phyloP scores from a whole-genome alignment of 2,329 filamentous ascomycete species.

The Neopestalotiopsis rosae region DNA sequence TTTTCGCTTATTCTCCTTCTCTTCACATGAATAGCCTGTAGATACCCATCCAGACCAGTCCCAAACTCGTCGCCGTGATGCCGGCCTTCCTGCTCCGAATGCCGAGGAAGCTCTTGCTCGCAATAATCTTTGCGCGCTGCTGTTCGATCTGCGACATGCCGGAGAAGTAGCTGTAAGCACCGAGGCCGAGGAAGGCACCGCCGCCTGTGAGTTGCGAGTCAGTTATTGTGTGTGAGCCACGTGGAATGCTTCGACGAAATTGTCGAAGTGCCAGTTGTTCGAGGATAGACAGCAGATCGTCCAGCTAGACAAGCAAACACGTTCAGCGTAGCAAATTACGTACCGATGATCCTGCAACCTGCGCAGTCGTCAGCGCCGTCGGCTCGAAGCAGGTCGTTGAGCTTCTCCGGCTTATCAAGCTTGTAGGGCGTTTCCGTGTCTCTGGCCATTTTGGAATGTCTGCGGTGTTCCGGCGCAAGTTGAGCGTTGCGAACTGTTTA shows the following conservation, averaged over 20 bases:
- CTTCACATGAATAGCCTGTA: constrained; percentile 67
- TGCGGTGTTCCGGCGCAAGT: constrained; percentile 13
- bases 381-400: constrained; percentile 61
- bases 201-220: constrained; percentile 59
- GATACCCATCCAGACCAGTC: constrained; percentile 72
- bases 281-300: no score
- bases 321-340: constrained; percentile 32
- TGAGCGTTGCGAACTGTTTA: constrained; percentile 6
- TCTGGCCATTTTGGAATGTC: constrained; percentile 44
- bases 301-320: background rate
- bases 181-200: constrained; percentile 76
- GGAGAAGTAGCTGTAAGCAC: constrained; percentile 77
- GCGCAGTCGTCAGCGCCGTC: constrained; percentile 70
- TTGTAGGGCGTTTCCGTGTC: constrained; percentile 39
- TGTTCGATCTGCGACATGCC: constrained; percentile 74
- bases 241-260: constrained; percentile 9
- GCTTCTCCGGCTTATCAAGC: constrained; percentile 66
- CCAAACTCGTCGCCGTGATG: constrained; percentile 70
- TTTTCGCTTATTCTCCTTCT: background rate
- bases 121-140: constrained; percentile 69
- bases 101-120: constrained; percentile 73
- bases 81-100: constrained; percentile 73
- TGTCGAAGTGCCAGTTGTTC: background rate
- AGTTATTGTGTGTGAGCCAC: background rate
- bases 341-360: constrained; percentile 75